Conservation (phyloP, 345 rosid species). For the Populus alba region DNA sequence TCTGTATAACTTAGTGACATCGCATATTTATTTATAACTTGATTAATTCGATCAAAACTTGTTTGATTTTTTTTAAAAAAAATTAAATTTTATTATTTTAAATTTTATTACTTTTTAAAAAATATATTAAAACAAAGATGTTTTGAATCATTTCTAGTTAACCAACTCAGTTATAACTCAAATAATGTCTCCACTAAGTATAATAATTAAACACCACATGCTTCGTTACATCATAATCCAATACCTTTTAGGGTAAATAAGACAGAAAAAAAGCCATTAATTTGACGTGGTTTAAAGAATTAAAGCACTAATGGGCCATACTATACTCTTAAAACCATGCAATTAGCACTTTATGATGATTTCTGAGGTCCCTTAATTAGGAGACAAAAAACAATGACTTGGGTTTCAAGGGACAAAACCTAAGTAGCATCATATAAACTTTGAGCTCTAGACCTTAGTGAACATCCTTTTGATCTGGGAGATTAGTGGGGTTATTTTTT, state of each 20-base stretch:
- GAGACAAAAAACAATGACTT: neutral
- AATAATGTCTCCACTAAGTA: no score
- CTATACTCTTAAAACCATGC: neutral
- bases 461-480: neutral
- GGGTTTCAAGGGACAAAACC: neutral
- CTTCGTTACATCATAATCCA: neutral
- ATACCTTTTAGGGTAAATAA: neutral
- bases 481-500: neutral
- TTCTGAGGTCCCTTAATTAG: neutral
- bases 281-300: no score
- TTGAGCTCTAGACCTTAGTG: neutral
- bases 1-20: no score
- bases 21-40: no score
- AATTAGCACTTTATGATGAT: neutral
- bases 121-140: no score
- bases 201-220: no score
- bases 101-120: no score
- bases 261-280: neutral
- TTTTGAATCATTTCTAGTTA: no score
- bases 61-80: no score
- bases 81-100: no score
- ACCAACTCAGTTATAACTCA: no score
- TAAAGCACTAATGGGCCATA: constrained; percentile 1
- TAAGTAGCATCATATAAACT: neutral
- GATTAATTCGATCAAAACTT: no score